These are phyloP conservation scores for Cercophora samala DNA, from an alignment of 495 filamentous ascomycete genomes.

Conservation along the genomic window DNA sequence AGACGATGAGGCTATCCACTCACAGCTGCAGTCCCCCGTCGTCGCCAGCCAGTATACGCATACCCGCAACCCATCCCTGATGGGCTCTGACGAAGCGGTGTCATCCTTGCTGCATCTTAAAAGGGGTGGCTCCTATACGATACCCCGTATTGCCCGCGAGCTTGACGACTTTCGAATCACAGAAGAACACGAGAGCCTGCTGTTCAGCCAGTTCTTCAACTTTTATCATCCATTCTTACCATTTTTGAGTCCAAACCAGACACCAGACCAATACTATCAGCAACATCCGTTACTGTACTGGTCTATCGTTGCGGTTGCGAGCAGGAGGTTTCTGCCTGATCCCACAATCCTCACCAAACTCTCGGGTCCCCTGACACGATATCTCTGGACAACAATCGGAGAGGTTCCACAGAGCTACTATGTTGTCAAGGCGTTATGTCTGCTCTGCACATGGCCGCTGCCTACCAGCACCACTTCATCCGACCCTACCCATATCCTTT, in stretches of 20 bases:
- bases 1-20: conserved; percentile 47
- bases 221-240: conserved; percentile 83
- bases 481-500: conserved; percentile 86
- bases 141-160: conserved; percentile 50
- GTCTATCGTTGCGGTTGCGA: conserved; percentile 79
- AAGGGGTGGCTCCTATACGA: conserved; percentile 52
- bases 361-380: conserved; percentile 64
- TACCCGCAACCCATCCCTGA: conserved; percentile 55
- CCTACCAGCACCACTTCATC: conserved; percentile 81
- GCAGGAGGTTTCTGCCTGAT: conserved; percentile 67
- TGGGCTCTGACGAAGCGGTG: conserved; percentile 82
- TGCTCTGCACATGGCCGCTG: conserved; percentile 88
- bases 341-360: conserved; percentile 64
- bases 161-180: conserved; percentile 73
- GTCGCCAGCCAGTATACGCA: conserved; percentile 56
- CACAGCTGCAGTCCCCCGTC: conserved; percentile 54
- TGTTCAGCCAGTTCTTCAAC: conserved; percentile 79
- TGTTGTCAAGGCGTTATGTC: conserved; percentile 85
- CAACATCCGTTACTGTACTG: conserved; percentile 78
- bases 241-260: conserved; percentile 67
- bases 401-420: conserved; percentile 82
- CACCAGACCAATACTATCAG: conserved; percentile 72
- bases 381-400: conserved; percentile 78
- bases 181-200: conserved; percentile 65
- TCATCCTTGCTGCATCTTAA: conserved; percentile 76